Base-by-base conservation (phyloP, 257 asterid genomes). In the Solanum medicagineum region DNA sequence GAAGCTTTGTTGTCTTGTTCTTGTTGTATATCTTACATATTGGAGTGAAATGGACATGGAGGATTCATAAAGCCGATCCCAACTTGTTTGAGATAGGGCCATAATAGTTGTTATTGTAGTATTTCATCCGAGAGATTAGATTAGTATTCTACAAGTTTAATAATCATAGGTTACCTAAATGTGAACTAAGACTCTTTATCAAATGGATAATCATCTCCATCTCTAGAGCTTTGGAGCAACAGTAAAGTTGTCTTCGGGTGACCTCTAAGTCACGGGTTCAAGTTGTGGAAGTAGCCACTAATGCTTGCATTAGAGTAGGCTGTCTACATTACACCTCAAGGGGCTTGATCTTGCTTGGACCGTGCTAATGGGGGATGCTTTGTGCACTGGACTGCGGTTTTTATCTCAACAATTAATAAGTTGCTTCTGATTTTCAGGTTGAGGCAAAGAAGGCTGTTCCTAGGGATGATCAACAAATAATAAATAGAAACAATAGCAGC, bases 401-500 rank as follows among this genome's bases (percentile, higher is more conserved):
- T 60, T 4, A 49, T 7, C 45, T 84, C 59, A 65, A 44, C 49
- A 85, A 54, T 11, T 51, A n/a, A 85, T 81, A 63, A 88, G 42
- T 68, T 86, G 79, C 85, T 47, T 90, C 87, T 47, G 56, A 15
- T 57, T 87, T 36, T 79, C 88, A 94, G 98, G 98, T 94, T 32
- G 97, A 94, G 88, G 98, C 98, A 65, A 94, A 94, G 92, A 94
- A 92, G 87, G 97, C 95, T 85, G 95, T 94, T 84, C 97, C 98
- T 16, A 92, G 96, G 89, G 95, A 92, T 83, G 97, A 94, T 84
- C 95, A 92, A 63, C 87, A 92, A 89, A 86, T 92, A 81, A 84
- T 91, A 85, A 92, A 80, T 84, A 92, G 96, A 85, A 93, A 81
- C 88, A 86, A 71, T 89, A 88, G 90, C 87, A 92, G 94, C 91